Conservation (phyloP, 208 protist genomes). For the Blastocrithidia nonstop region DNA sequence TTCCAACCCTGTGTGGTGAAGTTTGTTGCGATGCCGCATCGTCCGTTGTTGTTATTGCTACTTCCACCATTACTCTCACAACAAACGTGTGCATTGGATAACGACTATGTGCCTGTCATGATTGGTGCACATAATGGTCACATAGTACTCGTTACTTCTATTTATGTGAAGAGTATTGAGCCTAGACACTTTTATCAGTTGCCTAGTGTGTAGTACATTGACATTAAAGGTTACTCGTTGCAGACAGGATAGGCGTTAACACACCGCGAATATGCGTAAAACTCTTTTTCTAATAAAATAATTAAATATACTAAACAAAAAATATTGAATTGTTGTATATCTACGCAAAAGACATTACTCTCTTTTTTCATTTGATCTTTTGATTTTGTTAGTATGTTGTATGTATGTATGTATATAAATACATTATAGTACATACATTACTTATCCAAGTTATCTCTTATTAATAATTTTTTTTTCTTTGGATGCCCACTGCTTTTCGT, state of each 20-base stretch:
- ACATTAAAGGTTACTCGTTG: slow-evolving; percentile 42
- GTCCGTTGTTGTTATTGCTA: slow-evolving; percentile 26
- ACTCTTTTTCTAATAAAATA: too few relatives aligned
- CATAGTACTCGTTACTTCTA: slow-evolving; percentile 32
- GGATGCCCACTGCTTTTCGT: too few relatives aligned
- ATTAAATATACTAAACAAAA: too few relatives aligned
- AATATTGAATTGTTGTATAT: too few relatives aligned
- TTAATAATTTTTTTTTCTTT: too few relatives aligned
- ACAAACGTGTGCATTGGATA: slow-evolving; percentile 5
- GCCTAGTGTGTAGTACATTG: slow-evolving; percentile 63
- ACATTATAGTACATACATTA: not conserved
- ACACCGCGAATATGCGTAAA: too few relatives aligned
- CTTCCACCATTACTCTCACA: slow-evolving; percentile 9
- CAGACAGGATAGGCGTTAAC: slow-evolving; percentile 15
- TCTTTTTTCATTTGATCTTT: too few relatives aligned
- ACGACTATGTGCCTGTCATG: too few relatives aligned
- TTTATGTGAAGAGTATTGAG: slow-evolving; percentile 58
- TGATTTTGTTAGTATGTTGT: too few relatives aligned
- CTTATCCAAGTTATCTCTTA: too few relatives aligned
- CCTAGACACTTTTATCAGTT: slow-evolving; percentile 67
- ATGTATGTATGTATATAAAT: not conserved
- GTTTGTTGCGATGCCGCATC: slow-evolving; percentile 56
- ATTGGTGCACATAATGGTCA: slow-evolving; percentile 20
- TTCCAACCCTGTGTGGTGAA: slow-evolving; percentile 25
- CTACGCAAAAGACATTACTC: too few relatives aligned